Conservation (phyloP, 2,329 filamentous ascomycete genomes). For the Huntiella abstrusa region DNA sequence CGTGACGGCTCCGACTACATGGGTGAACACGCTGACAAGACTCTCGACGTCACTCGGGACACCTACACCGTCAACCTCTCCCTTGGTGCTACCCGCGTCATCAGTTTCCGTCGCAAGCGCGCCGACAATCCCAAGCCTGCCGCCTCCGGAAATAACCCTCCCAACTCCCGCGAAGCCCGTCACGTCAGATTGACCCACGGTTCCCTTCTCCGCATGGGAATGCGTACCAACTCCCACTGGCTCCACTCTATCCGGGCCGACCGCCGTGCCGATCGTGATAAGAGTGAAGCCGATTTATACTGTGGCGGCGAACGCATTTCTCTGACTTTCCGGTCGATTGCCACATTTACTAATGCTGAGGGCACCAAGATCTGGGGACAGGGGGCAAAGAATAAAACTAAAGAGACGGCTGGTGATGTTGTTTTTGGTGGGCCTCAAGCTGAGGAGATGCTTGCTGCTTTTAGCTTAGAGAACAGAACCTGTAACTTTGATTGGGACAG, state of each 20-base stretch:
- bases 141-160: conserved; percentile 13
- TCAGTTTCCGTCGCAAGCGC: conserved; percentile 76
- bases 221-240: conserved; percentile 68
- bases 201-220: conserved; percentile 67
- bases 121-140: conserved; percentile 18
- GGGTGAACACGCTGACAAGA: conserved; percentile 93
- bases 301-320: conserved; percentile 67
- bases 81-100: conserved; percentile 76
- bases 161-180: conserved; percentile 17
- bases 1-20: conserved; percentile 81
- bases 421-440: conserved; percentile 42
- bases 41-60: conserved; percentile 64
- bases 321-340: conserved; percentile 77
- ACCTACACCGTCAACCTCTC: conserved; percentile 86
- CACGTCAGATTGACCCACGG: conserved; percentile 52
- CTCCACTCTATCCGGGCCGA: conserved; percentile 84
- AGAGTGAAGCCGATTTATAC: conserved; percentile 49
- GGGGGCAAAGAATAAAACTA: conserved; percentile 54
- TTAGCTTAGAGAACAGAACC: conserved; percentile 68
- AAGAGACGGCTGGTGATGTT: conserved; percentile 39
- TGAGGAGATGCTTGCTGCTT: conserved; percentile 54
- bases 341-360: conserved; percentile 57
- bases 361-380: conserved; percentile 71
- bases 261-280: conserved; percentile 51
- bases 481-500: conserved; percentile 54